Conservation (phyloP, 2,329 filamentous ascomycete genomes). For the Chaetomiaceae sp. region DNA sequence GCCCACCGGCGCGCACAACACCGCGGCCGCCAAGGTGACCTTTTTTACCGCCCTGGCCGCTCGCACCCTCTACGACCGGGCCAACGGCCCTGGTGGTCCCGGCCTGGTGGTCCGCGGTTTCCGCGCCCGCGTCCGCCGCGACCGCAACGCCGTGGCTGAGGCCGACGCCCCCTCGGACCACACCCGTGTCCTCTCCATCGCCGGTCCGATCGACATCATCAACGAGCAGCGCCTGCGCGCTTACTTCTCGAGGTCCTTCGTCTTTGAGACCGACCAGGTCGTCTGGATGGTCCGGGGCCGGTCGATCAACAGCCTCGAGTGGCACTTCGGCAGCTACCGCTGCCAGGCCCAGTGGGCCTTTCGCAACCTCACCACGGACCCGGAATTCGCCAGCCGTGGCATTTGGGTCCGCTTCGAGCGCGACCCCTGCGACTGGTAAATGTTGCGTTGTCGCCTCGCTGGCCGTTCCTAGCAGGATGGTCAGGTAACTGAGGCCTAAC, state of each 20-base stretch:
- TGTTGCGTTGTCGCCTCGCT: too few species aligned
- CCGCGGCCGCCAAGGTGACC: background rate
- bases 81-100: background rate
- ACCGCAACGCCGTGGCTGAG: too few species aligned
- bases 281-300: background rate
- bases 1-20: background rate
- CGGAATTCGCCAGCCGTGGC: too few species aligned
- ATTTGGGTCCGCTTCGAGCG: too few species aligned
- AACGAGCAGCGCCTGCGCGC: background rate
- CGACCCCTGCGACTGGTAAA: too few species aligned
- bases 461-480: too few species aligned
- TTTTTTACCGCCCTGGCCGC: background rate
- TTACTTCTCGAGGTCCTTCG: background rate
- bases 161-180: too few species aligned
- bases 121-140: too few species aligned
- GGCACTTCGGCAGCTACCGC: background rate
- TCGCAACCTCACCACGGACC: background rate
- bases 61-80: background rate
- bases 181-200: too few species aligned
- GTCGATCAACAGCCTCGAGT: background rate
- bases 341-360: constrained; percentile 9
- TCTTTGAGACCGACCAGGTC: background rate
- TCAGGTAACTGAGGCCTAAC: too few species aligned
- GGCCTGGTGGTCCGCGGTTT: background rate
- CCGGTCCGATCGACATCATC: too few species aligned